phyloP scores from a whole-genome alignment of 768 basidiomycete genomes.

The Suillus discolor region DNA sequence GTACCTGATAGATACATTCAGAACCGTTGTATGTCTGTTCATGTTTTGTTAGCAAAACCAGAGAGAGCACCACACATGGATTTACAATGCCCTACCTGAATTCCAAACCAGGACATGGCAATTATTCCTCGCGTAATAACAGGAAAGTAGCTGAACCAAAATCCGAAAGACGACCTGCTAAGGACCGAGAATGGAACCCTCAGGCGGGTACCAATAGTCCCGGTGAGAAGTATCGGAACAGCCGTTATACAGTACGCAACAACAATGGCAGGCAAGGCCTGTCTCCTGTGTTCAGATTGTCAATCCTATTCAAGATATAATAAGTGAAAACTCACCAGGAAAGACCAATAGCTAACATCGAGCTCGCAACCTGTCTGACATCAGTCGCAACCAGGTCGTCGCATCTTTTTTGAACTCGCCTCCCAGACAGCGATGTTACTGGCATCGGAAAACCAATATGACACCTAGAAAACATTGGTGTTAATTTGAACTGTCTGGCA shows the following conservation, averaged over 20 bases:
- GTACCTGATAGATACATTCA: slow-evolving; percentile 71
- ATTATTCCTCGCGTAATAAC: slow-evolving; percentile 77
- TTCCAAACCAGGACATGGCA: slow-evolving; percentile 82
- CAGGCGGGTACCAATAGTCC: slow-evolving; percentile 74
- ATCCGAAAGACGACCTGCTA: slow-evolving; percentile 86
- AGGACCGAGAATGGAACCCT: slow-evolving; percentile 77
- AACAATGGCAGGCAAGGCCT: slow-evolving; percentile 70
- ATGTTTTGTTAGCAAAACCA: background rate
- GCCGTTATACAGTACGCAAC: slow-evolving; percentile 75
- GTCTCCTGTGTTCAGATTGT: slow-evolving; percentile 44
- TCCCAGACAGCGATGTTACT: slow-evolving; percentile 49
- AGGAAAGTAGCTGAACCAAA: slow-evolving; percentile 87
- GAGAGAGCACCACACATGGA: background rate
- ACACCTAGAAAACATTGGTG: slow-evolving; percentile 30
- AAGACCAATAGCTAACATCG: slow-evolving; percentile 74
- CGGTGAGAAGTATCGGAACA: slow-evolving; percentile 74
- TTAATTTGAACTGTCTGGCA: slow-evolving; percentile 27
- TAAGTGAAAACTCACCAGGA: slow-evolving; percentile 50
- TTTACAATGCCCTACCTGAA: slow-evolving; percentile 49
- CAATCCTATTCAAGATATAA: background rate
- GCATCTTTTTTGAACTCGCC: slow-evolving; percentile 17
- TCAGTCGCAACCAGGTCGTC: background rate
- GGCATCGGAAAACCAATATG: slow-evolving; percentile 30
- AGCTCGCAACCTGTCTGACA: slow-evolving; percentile 49
- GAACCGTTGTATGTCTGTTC: slow-evolving; percentile 57